phyloP scores from a whole-genome alignment of 148 eudicot genomes.

The Cornus suecica region DNA sequence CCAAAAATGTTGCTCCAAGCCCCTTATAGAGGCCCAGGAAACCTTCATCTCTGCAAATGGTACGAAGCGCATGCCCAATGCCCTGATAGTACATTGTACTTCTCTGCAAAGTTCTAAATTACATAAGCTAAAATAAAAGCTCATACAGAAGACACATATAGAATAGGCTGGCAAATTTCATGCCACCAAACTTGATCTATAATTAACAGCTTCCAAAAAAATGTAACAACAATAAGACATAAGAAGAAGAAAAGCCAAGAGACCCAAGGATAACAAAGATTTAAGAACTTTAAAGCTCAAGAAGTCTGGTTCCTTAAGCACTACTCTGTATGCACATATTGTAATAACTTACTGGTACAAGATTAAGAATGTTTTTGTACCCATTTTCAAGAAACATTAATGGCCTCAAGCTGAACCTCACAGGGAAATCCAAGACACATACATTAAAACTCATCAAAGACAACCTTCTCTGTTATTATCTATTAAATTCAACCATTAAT shows the following conservation, averaged over 20 bases:
- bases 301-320: background rate
- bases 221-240: slow-evolving; percentile 4
- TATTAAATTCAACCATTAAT: background rate
- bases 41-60: slow-evolving; percentile 83
- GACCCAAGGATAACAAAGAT: background rate
- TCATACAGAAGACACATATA: background rate
- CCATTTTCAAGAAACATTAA: background rate
- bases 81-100: slow-evolving; percentile 71
- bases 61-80: slow-evolving; percentile 67
- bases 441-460: background rate
- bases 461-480: background rate
- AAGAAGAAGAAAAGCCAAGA: background rate
- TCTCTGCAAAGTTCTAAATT: slow-evolving; percentile 41
- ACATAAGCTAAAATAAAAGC: slow-evolving; percentile 6
- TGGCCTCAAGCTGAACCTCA: background rate
- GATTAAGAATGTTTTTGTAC: background rate
- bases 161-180: background rate
- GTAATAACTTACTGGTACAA: background rate
- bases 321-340: background rate
- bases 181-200: background rate
- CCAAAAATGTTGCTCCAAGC: slow-evolving; percentile 81
- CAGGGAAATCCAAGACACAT: background rate
- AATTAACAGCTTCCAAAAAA: background rate
- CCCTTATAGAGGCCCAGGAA: slow-evolving; percentile 79
- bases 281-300: background rate